Conservation (phyloP, 768 basidiomycete genomes). For the Collybia nuda region DNA sequence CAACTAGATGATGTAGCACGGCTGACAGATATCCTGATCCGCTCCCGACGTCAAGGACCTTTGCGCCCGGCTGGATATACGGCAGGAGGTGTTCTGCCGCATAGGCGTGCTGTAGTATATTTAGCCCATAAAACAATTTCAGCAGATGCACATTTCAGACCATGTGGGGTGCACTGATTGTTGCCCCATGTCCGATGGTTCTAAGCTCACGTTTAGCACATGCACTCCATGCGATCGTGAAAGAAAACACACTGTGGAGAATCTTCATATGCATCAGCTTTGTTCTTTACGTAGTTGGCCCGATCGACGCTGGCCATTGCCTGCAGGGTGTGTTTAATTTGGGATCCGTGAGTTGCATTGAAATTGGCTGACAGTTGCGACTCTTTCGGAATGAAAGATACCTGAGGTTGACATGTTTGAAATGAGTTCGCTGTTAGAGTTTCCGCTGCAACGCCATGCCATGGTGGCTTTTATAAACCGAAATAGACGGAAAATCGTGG, state of each 20-base stretch:
- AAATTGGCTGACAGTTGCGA: constrained; percentile 47
- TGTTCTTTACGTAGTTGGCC: constrained; percentile 59
- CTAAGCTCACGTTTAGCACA: neutral
- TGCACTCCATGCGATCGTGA: neutral
- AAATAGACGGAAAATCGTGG: neutral
- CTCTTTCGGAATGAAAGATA: constrained; percentile 56
- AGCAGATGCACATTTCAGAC: constrained; percentile 31
- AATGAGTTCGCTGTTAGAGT: constrained; percentile 71
- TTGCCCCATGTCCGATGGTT: constrained; percentile 78
- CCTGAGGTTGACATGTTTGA: constrained; percentile 55
- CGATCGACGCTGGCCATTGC: constrained; percentile 74
- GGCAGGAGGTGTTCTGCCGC: constrained; percentile 78
- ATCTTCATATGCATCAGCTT: constrained; percentile 67
- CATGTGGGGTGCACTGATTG: constrained; percentile 98
- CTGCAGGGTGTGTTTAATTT: constrained; percentile 26
- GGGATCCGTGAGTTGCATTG: neutral
- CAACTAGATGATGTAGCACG: constrained; percentile 75
- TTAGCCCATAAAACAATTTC: neutral
- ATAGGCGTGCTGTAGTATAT: constrained; percentile 69
- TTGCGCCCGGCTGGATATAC: constrained; percentile 65
- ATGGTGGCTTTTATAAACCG: constrained; percentile 35
- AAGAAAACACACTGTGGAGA: constrained; percentile 61
- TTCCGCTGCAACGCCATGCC: constrained; percentile 83
- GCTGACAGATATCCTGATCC: constrained; percentile 88
- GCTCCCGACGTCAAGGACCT: constrained; percentile 87